Evolutionary conservation across 2,329 filamentous ascomycete species (phyloP).

Genomic region (Pseudocercospora vitis): DNA sequence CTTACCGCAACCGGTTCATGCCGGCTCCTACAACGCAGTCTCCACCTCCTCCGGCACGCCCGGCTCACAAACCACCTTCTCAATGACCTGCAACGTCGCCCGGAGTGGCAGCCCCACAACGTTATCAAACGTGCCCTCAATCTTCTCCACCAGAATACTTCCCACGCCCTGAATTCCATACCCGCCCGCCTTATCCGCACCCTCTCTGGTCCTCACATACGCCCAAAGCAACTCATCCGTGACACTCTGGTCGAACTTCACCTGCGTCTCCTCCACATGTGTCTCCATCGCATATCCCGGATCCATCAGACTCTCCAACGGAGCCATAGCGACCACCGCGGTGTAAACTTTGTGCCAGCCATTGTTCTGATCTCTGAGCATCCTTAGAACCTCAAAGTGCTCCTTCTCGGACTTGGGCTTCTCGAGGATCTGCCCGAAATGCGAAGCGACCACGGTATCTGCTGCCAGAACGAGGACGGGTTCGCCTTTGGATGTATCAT

Average conservation of each 20-base stretch:
- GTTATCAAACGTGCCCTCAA: slow-evolving; percentile 90
- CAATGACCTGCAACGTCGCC: slow-evolving; percentile 74
- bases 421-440: slow-evolving; percentile 77
- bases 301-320: slow-evolving; percentile 73
- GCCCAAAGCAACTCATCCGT: slow-evolving; percentile 80
- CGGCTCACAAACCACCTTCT: slow-evolving; percentile 73
- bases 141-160: slow-evolving; percentile 79
- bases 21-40: slow-evolving; percentile 11
- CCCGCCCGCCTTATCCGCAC: slow-evolving; percentile 91
- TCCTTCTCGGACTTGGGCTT: slow-evolving; percentile 82
- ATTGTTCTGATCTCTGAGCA: slow-evolving; percentile 68
- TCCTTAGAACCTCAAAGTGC: slow-evolving; percentile 80
- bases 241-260: slow-evolving; percentile 73
- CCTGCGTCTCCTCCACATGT: slow-evolving; percentile 84
- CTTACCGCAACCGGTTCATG: neutral
- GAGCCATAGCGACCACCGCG: slow-evolving; percentile 78
- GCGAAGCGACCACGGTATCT: slow-evolving; percentile 67
- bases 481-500: slow-evolving; percentile 57
- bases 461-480: slow-evolving; percentile 26
- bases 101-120: slow-evolving; percentile 87
- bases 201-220: slow-evolving; percentile 82
- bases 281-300: slow-evolving; percentile 83
- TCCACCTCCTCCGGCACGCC: slow-evolving; percentile 62
- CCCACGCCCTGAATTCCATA: slow-evolving; percentile 92
- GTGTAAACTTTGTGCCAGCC: slow-evolving; percentile 77